A percentile compares a stretch with the other conserved stretches of the same genome.
These are phyloP conservation scores for Euphorbia corollata DNA, from an alignment of 441 rosid species.

Conservation along the genomic window DNA sequence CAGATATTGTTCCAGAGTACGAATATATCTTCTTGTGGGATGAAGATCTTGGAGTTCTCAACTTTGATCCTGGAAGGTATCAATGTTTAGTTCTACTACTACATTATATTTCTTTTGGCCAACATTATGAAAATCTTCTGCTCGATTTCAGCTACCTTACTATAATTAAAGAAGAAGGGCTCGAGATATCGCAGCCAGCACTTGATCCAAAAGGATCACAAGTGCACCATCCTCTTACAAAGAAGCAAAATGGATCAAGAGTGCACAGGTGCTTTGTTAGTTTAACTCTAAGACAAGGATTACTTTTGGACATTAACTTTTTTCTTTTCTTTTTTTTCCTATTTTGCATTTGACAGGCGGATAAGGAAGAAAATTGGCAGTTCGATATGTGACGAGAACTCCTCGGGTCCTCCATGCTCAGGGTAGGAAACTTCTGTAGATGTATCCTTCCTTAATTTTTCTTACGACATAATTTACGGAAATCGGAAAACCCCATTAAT, in stretches of 20 bases:
- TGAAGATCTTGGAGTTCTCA: constrained; percentile 75
- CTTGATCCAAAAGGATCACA: constrained; percentile 54
- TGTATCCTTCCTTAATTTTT: neutral
- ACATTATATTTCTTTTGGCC: neutral
- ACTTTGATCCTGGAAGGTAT: constrained; percentile 56
- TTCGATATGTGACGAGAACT: constrained; percentile 36
- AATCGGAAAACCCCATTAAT: neutral
- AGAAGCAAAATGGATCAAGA: constrained; percentile 34
- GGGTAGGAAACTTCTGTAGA: constrained; percentile 36
- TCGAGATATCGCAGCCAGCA: constrained; percentile 84
- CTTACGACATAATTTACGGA: neutral
- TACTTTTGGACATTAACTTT: neutral
- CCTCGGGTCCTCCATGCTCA: constrained; percentile 61
- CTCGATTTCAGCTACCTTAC: constrained; percentile 46
- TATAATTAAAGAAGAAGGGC: constrained; percentile 59
- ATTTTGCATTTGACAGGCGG: constrained; percentile 26
- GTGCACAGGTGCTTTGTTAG: constrained; percentile 49
- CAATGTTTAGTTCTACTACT: neutral
- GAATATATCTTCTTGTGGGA: constrained; percentile 83
- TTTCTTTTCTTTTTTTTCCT: neutral
- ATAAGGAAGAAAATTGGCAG: constrained; percentile 29
- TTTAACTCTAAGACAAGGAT: no score
- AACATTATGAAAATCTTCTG: neutral
- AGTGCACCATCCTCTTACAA: constrained; percentile 61
- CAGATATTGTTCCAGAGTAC: constrained; percentile 63